Conservation (phyloP, 306 rosid species). For the Biancaea sappan region DNA sequence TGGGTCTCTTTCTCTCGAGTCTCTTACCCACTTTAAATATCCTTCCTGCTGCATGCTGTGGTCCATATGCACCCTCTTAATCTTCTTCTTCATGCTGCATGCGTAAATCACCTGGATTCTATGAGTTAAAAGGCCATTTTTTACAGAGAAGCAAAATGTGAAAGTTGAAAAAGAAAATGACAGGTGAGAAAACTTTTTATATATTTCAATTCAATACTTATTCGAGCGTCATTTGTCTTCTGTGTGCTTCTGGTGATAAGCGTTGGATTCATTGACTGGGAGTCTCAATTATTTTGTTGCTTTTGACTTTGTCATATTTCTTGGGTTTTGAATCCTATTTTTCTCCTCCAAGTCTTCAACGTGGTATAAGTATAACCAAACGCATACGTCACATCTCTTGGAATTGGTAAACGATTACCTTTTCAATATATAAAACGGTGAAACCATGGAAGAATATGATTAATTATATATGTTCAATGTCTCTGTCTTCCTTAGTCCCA, state of each 20-base stretch:
- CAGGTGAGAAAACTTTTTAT: not conserved
- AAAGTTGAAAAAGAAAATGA: not conserved
- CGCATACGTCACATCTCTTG: not conserved
- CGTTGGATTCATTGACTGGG: too few species aligned
- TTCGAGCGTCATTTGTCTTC: not conserved
- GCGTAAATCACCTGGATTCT: not conserved
- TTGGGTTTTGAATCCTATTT: not conserved
- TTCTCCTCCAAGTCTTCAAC: not conserved
- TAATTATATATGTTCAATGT: not conserved
- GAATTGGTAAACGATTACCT: too few species aligned
- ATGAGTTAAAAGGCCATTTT: not conserved
- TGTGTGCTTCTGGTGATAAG: too few species aligned
- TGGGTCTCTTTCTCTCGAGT: conserved; percentile 17
- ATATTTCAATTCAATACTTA: not conserved
- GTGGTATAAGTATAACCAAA: not conserved
- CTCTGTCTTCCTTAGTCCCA: not conserved
- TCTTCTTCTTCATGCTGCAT: not conserved
- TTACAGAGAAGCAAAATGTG: not conserved
- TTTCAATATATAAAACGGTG: too few species aligned
- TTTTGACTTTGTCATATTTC: not conserved
- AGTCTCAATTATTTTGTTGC: too few species aligned
- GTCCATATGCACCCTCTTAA: not conserved
- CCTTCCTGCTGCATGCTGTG: too few species aligned
- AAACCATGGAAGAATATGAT: too few species aligned
- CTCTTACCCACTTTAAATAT: not conserved